Base-by-base conservation (phyloP, 2,329 filamentous ascomycete genomes). In the Juglanconis oblonga region DNA sequence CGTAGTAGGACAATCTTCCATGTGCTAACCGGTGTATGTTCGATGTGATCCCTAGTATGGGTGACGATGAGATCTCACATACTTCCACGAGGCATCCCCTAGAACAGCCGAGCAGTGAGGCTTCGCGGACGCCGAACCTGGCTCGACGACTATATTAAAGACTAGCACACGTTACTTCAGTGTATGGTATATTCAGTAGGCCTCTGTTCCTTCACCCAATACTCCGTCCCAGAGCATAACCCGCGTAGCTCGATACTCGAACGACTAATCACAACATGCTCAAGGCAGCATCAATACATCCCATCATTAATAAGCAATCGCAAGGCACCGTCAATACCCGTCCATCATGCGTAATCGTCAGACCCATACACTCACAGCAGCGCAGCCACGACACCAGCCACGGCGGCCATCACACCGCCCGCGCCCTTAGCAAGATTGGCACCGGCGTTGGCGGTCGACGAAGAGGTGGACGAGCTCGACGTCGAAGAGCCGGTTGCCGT, bases 341-440 rank as follows among this genome's bases (percentile, higher is more conserved):
- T 42, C 36, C 36, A 32, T 52, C 51, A 35, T 6, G 7, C 4
- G 11, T 44, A 11, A 35, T 10, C 10, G 11, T n/a, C 47, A n/a
- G 50, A 24, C 14, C n/a, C 24, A 40, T 45, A 35, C 10, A 55
- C 35, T 65, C 68, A 74, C 52, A 74, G 63, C 11, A 72, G 57
- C 53, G 68, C 71, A 32, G 67, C 71, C 32, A 70, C 65, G n/a
- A 68, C 68, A 45, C 67, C 72, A 8, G 70, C 71, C 32, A 73
- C 67, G 11, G 67, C 71, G 13, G 68, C 69, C 44, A 74, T 55
- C 33, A 73, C 53, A 40, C 69, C 64, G 51, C 71, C 71, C 1
- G 69, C 70, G 58, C 70, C 67, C 17, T 72, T 42, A n/a, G 50
- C 62, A 29, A 59, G 52, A 32, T 58, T n/a, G 29, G 55, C 51